Evolutionary conservation across 2,329 filamentous ascomycete species (phyloP).

Genomic region (Aspergillus niger): DNA sequence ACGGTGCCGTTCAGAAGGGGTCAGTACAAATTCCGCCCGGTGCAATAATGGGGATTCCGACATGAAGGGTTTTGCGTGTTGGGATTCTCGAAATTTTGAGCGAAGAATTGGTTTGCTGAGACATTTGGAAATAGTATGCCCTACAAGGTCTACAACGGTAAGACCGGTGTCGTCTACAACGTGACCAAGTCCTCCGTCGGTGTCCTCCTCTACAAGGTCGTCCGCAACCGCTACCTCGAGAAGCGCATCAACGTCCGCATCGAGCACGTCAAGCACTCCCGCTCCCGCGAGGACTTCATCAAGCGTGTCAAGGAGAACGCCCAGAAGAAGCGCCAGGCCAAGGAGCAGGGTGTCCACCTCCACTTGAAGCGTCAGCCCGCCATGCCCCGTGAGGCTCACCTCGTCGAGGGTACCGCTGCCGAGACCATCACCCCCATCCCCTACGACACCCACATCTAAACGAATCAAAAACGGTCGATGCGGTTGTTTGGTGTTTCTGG

Average conservation of each 20-base stretch:
- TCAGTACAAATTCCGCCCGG: constrained; percentile 55
- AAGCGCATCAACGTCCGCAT: constrained; percentile 99
- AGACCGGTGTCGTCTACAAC: constrained; percentile 98
- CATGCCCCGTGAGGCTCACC: constrained; percentile 77
- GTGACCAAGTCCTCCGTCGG: constrained; percentile 97
- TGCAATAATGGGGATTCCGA: constrained; percentile 12
- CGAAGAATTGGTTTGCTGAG: constrained; percentile 28
- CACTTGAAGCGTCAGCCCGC: constrained; percentile 89
- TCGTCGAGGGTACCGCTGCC: constrained; percentile 80
- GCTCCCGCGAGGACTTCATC: constrained; percentile 96
- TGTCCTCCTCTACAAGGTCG: constrained; percentile 99
- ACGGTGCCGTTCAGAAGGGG: constrained; percentile 98
- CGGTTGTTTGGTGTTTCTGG: constrained; percentile 41
- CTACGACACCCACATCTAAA: constrained; percentile 98
- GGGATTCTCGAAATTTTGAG: constrained; percentile 6
- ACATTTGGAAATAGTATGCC: constrained; percentile 70
- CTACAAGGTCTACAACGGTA: constrained; percentile 99
- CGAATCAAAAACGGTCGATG: constrained; percentile 36
- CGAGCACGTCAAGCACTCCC: constrained; percentile 93
- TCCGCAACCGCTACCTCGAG: constrained; percentile 99
- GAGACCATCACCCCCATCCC: constrained; percentile 89
- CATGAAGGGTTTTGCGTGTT: constrained; percentile 11
- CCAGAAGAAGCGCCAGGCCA: constrained; percentile 87
- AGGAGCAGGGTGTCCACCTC: constrained; percentile 81
- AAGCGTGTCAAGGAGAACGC: constrained; percentile 96